Evolutionary conservation across 257 asterid genomes (phyloP), one percentile per base, ranked within the genome.

Genomic region (Scutellaria barbata): DNA sequence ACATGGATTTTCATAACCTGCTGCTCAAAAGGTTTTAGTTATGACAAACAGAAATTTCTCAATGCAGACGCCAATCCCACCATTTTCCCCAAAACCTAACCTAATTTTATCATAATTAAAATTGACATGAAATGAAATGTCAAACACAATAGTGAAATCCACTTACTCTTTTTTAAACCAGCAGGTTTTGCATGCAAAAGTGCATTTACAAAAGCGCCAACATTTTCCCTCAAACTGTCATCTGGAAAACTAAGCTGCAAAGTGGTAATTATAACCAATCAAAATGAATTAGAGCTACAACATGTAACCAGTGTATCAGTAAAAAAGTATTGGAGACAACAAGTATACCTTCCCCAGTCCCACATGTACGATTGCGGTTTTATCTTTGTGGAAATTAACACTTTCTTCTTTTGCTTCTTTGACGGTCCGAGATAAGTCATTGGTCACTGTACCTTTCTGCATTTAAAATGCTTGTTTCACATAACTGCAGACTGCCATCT

Each of bases 131-230:
- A 55, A 41, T 20, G 60, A 54, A 54, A 11, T 56, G 33, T 30
- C 18, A 56, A 30, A 56, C 13, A 25, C 14, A 39, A 8, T 33
- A 13, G 16, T 5, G 41, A 63, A 16, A 62, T 65, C 61, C 46
- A 88, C 98, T 89, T 85, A 94, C 99, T 91, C 88, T 94, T 94
- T 86, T 94, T 94, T 57, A 94, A 75, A 59, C 97, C 97, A 10
- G 88, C 88, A 68, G 99, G 99, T 74, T 91, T 94, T 56, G 95
- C 95, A 70, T 82, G 92, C 87, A 94, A 85, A 52, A 94, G 96
- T 55, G 97, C 92, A 68, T 91, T 84, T 55, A 87, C 93, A 79
- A 94, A 94, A 75, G 98, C 96, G 25, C 96, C 98, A 67, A 94
- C 51, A 74, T 94, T 94, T 71, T 88, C 98, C 68, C 90, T 86